phyloP scores from a whole-genome alignment of 2,329 filamentous ascomycete species.

The Hymenoscyphus linearis region DNA sequence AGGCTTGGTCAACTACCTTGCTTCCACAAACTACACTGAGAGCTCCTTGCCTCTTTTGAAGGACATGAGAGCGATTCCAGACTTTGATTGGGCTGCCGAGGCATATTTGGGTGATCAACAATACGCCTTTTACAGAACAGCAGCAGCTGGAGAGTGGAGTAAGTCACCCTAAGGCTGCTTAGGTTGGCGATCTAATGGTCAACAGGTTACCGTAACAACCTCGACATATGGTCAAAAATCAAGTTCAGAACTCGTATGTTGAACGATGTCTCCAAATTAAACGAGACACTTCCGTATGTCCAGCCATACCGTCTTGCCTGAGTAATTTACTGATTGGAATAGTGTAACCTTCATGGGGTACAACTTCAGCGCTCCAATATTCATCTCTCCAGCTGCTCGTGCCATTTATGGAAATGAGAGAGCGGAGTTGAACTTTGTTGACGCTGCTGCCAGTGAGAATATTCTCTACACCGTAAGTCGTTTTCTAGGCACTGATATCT shows the following conservation, averaged over 20 bases:
- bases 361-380: conserved; percentile 35
- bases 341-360: conserved; percentile 29
- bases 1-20: not conserved
- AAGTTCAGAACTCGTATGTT: conserved; percentile 42
- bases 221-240: conserved; percentile 45
- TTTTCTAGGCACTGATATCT: not conserved
- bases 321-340: not conserved
- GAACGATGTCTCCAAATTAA: conserved; percentile 34
- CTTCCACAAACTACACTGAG: not conserved
- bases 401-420: conserved; percentile 31
- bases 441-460: conserved; percentile 30
- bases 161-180: not conserved
- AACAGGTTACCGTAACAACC: conserved; percentile 39
- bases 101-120: not conserved
- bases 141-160: conserved; percentile 8
- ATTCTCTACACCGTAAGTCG: conserved; percentile 14
- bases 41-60: not conserved
- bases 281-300: conserved; percentile 13
- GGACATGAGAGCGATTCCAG: not conserved
- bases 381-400: conserved; percentile 33
- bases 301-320: too few relatives aligned
- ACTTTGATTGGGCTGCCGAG: conserved; percentile 8
- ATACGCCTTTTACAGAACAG: conserved; percentile 5
- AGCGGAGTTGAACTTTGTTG: conserved; percentile 34
- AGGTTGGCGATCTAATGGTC: not conserved